These are phyloP conservation scores for Trichoderma guizhouense DNA, from an alignment of 2,329 filamentous ascomycete genomes.

Conservation along the genomic window DNA sequence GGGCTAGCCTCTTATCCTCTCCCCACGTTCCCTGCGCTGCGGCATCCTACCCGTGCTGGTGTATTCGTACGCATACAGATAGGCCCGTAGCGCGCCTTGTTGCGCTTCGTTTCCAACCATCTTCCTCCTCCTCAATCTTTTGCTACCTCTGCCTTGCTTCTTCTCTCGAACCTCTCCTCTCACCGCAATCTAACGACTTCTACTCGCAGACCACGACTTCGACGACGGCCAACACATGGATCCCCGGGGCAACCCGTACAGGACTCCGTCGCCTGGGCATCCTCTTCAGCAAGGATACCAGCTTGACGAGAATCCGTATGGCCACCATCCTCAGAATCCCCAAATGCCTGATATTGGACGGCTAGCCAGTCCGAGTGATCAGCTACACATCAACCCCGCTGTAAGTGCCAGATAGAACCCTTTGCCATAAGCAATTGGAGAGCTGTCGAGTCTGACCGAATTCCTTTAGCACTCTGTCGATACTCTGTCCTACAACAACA, in stretches of 20 bases:
- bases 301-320: constrained; percentile 74
- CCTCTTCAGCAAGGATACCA: constrained; percentile 74
- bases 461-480: constrained; percentile 49
- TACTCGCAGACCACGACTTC: constrained; percentile 53
- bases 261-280: constrained; percentile 74
- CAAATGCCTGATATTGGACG: constrained; percentile 36
- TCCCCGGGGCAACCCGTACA: constrained; percentile 47
- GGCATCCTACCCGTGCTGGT: neutral
- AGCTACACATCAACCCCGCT: constrained; percentile 78
- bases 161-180: neutral
- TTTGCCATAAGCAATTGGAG: neutral
- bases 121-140: neutral
- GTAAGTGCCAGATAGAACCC: constrained; percentile 49
- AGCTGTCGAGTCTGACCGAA: neutral
- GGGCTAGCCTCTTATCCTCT: constrained; percentile 9
- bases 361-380: constrained; percentile 64
- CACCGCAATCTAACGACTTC: constrained; percentile 16
- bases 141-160: neutral
- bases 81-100: constrained; percentile 1
- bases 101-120: neutral
- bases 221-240: constrained; percentile 57
- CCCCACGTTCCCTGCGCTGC: neutral
- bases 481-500: constrained; percentile 47
- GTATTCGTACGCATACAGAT: neutral
- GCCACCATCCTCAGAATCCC: constrained; percentile 37